Conservation (phyloP, 441 rosid species). For the Flueggea neowawraea region DNA sequence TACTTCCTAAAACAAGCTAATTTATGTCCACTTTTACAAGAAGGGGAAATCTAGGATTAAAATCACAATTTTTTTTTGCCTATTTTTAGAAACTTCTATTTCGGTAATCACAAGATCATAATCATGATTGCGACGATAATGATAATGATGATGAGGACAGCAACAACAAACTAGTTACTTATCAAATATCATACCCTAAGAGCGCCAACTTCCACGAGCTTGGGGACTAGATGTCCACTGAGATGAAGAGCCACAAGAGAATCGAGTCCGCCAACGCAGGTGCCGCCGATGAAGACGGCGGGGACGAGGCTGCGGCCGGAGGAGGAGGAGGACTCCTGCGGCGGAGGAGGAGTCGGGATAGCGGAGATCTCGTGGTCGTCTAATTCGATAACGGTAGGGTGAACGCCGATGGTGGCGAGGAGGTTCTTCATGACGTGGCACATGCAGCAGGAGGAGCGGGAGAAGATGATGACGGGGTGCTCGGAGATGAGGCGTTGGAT, state of each 20-base stretch:
- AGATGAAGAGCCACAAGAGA: slow-evolving; percentile 86
- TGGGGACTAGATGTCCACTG: slow-evolving; percentile 85
- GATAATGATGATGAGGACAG: too few relatives aligned
- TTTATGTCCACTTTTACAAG: too few relatives aligned
- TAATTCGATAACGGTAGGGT: slow-evolving; percentile 94
- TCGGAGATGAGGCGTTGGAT: slow-evolving; percentile 84
- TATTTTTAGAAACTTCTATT: too few relatives aligned
- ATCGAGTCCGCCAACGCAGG: slow-evolving; percentile 79
- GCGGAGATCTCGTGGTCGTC: slow-evolving; percentile 82
- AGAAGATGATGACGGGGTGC: slow-evolving; percentile 86
- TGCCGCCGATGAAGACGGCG: slow-evolving; percentile 75
- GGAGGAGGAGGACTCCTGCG: neutral
- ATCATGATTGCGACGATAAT: too few relatives aligned
- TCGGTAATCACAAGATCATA: too few relatives aligned
- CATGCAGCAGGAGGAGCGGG: slow-evolving; percentile 88
- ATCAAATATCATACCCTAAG: slow-evolving; percentile 56
- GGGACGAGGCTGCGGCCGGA: slow-evolving; percentile 27
- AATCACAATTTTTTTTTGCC: too few relatives aligned
- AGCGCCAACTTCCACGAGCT: slow-evolving; percentile 79
- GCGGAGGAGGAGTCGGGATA: slow-evolving; percentile 35
- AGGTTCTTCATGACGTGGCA: slow-evolving; percentile 91
- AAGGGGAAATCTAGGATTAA: neutral
- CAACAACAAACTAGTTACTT: too few relatives aligned
- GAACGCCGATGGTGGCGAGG: slow-evolving; percentile 66
- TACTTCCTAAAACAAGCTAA: too few relatives aligned